A percentile compares a stretch with the other conserved stretches of the same genome.
These are phyloP conservation scores for Hanseniaspora singularis DNA, from an alignment of 805 yeast species.

Conservation along the genomic window DNA sequence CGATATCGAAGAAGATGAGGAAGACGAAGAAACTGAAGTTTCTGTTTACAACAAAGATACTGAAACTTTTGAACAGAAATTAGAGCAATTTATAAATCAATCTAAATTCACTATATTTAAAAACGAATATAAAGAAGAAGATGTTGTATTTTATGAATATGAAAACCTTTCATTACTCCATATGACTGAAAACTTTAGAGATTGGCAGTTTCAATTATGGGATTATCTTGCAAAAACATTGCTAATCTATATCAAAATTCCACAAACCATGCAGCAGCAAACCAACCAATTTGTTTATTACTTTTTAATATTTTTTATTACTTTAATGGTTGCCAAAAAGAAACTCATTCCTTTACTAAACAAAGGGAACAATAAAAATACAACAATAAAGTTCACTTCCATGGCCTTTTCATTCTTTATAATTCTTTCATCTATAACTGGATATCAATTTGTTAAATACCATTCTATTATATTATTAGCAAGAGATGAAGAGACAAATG, in stretches of 20 bases:
- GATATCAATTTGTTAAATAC: constrained; percentile 52
- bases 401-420: constrained; percentile 21
- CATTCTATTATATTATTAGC: constrained; percentile 54
- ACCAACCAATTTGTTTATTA: constrained; percentile 36
- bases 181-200: constrained; percentile 2
- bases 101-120: constrained; percentile 4
- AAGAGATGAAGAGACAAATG: constrained; percentile 34
- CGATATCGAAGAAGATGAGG: background rate
- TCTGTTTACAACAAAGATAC: background rate
- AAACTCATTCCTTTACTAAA: constrained; percentile 27
- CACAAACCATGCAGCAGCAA: constrained; percentile 18
- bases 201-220: constrained; percentile 14
- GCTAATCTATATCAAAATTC: constrained; percentile 16
- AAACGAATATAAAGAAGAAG: background rate
- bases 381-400: background rate
- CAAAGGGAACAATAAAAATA: constrained; percentile 21
- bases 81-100: constrained; percentile 3
- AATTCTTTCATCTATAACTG: constrained; percentile 39
- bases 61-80: background rate
- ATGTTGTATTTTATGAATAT: constrained; percentile 8
- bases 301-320: constrained; percentile 35
- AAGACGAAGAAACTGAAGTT: background rate
- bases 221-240: constrained; percentile 10
- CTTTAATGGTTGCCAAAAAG: constrained; percentile 40
- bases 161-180: background rate